Evolutionary conservation across 2,329 filamentous ascomycete species (phyloP), one percentile per base, ranked within the genome.

Genomic region (Cryphonectria naterciae): DNA sequence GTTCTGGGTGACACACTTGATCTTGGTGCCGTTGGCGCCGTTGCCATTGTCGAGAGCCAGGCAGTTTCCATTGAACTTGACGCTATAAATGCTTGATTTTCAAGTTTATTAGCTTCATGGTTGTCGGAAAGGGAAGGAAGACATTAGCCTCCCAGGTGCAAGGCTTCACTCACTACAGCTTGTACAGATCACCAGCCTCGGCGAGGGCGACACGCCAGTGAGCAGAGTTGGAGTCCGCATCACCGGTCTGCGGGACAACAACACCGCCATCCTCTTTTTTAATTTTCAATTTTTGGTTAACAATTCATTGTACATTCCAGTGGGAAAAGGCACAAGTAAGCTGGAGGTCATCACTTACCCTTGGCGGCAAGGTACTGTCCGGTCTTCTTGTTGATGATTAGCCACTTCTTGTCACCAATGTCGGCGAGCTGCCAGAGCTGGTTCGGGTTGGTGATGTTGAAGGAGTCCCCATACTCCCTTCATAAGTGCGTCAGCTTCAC

Each of bases 301-400:
- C 15, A 32, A 22, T 17, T 17, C 8, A 7, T 19, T 37, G n/a
- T n/a, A 3, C n/a, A 54, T 28, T 4, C 25, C 25, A 49, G 43
- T 22, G 43, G 4, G 19, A 22, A 1, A 41, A 11, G 10, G 2
- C 3, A 13, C 17, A 22, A 22, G 19, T 49, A 49, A 28, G 15
- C 28, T 6, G 13, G 28, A 32, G 10, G 7, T 28, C 25, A n/a
- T 6, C 13, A 52, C 62, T n/a, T 5, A 65, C 62, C 52, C 65
- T 61, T 69, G 68, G 62, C 62, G n/a, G 52, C 49, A 13, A 69
- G 37, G 15, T 69, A 69, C 52, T 69, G 68, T 19, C 68, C 68
- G 11, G 68, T 69, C 52, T 65, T 65, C 49, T 69, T 69, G 68
- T 69, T 69, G 68, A 69, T 69, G 19, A 69, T 46, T 7, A 69